Evolutionary conservation across 1,284 basidiomycete species (phyloP).

Genomic region (Ganoderma boninense): DNA sequence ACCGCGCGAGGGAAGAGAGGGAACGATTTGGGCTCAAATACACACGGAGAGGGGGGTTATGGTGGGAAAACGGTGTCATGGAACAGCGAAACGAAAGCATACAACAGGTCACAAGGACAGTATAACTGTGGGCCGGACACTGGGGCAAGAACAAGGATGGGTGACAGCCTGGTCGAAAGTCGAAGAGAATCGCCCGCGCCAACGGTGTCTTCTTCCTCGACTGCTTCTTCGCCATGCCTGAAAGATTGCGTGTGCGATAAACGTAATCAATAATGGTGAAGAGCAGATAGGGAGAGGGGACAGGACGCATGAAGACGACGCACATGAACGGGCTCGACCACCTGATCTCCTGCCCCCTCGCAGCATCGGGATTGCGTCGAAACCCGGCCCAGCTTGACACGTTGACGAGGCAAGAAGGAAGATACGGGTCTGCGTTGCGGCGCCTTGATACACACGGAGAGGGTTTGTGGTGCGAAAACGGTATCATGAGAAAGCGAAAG

Average conservation of each 20-base stretch:
- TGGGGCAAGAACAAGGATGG: background rate
- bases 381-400: no score
- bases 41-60: background rate
- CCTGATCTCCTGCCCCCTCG: constrained; percentile 8
- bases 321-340: no score
- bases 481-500: no score
- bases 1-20: no score
- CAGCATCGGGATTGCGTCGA: no score
- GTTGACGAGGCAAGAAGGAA: no score
- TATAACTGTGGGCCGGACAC: background rate
- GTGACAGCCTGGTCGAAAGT: constrained; percentile 27
- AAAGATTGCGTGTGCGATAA: background rate
- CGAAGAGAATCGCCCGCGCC: constrained; percentile 11
- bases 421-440: no score
- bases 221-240: constrained; percentile 22
- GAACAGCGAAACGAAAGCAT: background rate
- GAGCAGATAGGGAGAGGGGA: background rate
- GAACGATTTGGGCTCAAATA: background rate
- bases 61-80: background rate
- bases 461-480: no score
- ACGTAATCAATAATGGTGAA: no score
- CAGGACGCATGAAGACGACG: no score
- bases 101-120: background rate
- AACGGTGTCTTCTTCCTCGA: constrained; percentile 15
- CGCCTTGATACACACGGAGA: background rate